These are phyloP conservation scores for Endoconidiophora polonica DNA, from an alignment of 2,329 filamentous ascomycete genomes.

Conservation along the genomic window DNA sequence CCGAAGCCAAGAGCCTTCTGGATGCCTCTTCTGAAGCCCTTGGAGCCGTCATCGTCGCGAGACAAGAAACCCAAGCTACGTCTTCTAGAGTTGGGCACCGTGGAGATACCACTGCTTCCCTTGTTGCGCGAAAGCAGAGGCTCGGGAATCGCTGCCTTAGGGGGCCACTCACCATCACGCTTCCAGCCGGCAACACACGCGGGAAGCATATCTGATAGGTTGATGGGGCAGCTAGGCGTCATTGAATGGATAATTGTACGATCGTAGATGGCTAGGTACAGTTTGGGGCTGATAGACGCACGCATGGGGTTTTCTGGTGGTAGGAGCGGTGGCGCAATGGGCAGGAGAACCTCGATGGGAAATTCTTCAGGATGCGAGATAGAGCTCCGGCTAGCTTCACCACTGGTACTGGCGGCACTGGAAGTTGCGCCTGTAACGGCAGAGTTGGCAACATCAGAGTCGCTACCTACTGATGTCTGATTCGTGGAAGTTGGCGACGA, in stretches of 20 bases:
- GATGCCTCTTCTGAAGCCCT: slow-evolving; percentile 27
- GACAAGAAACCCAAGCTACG: slow-evolving; percentile 33
- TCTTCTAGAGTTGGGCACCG: slow-evolving; percentile 21
- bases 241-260: slow-evolving; percentile 70
- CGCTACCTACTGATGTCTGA: slow-evolving; percentile 13
- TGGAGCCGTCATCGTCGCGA: slow-evolving; percentile 21
- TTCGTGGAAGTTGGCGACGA: slow-evolving; percentile 15
- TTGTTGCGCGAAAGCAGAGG: slow-evolving; percentile 26
- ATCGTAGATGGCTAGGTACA: slow-evolving; percentile 73
- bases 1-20: slow-evolving; percentile 21
- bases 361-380: slow-evolving; percentile 17
- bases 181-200: slow-evolving; percentile 86
- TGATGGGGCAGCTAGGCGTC: slow-evolving; percentile 76
- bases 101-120: slow-evolving; percentile 17
- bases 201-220: slow-evolving; percentile 62
- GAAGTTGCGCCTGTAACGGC: slow-evolving; percentile 13
- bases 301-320: slow-evolving; percentile 61
- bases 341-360: slow-evolving; percentile 48
- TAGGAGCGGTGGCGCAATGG: slow-evolving; percentile 56
- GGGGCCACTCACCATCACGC: slow-evolving; percentile 83
- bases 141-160: slow-evolving; percentile 36
- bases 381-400: not conserved
- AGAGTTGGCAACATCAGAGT: slow-evolving; percentile 21
- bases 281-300: slow-evolving; percentile 52
- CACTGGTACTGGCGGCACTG: not conserved